Percentiles rank a stretch among this genome's conserved stretches.
These are phyloP conservation scores for Pichia deserticola DNA, from an alignment of 805 yeast genomes.

Conservation along the genomic window DNA sequence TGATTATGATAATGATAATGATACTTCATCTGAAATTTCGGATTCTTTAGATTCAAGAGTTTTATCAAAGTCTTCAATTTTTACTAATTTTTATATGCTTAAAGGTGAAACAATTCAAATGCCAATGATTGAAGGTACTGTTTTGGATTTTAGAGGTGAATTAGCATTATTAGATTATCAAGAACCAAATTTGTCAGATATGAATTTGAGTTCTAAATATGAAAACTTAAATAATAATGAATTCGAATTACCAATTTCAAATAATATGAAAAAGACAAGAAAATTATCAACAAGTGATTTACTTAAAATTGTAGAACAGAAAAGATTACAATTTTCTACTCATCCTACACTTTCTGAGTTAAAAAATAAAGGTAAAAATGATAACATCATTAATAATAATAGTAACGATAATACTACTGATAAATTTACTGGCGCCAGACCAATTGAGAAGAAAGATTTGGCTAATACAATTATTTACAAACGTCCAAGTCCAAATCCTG, in stretches of 20 bases:
- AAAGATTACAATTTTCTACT: slow-evolving; percentile 5
- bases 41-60: slow-evolving; percentile 24
- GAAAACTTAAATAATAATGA: neutral
- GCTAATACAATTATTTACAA: slow-evolving; percentile 13
- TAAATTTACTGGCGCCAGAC: slow-evolving; percentile 4
- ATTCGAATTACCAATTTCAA: neutral
- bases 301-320: slow-evolving; percentile 3
- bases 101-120: slow-evolving; percentile 57
- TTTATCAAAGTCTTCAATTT: slow-evolving; percentile 33
- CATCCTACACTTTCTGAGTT: slow-evolving; percentile 8
- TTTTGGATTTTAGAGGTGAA: slow-evolving; percentile 68
- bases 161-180: slow-evolving; percentile 22
- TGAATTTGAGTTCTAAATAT: too few species aligned
- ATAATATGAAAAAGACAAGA: neutral
- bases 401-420: too few species aligned
- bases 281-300: slow-evolving; percentile 4
- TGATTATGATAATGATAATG: neutral
- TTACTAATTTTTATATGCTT: slow-evolving; percentile 50
- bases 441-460: slow-evolving; percentile 7
- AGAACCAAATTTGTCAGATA: neutral
- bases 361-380: neutral
- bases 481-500: slow-evolving; percentile 6
- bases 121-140: slow-evolving; percentile 55
- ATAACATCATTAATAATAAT: too few species aligned
- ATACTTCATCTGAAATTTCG: neutral